Conservation (phyloP, 1,284 basidiomycete genomes). For the Ceratobasidium sp. region DNA sequence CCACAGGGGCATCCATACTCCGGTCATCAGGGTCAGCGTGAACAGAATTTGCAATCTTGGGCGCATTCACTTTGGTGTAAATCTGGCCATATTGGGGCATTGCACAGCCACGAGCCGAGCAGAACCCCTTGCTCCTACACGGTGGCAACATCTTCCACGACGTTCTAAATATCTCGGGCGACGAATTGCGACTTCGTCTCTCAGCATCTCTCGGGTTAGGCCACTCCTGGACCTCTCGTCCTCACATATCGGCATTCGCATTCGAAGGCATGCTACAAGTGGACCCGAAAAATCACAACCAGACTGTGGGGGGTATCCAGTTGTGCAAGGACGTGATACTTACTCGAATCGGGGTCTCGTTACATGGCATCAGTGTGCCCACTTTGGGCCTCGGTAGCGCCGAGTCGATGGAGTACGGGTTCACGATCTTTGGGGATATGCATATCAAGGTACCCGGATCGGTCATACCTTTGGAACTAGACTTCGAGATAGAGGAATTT, state of each 20-base stretch:
- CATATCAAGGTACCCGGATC: slow-evolving; percentile 16
- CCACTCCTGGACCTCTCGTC: background rate
- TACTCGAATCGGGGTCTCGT: background rate
- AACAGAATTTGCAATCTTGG: no score
- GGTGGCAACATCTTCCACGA: background rate
- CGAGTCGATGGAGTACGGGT: background rate
- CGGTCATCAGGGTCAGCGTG: no score
- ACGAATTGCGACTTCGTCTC: background rate
- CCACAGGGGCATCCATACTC: no score
- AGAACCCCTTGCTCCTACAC: no score
- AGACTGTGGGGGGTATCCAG: background rate
- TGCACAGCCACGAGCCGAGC: no score
- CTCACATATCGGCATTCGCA: background rate
- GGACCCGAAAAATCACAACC: background rate
- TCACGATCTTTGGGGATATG: slow-evolving; percentile 15
- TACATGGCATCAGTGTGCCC: background rate
- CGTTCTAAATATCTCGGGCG: background rate
- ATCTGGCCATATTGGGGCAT: no score
- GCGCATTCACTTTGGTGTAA: no score
- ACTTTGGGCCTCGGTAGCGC: background rate
- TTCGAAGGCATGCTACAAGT: background rate
- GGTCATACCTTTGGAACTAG: slow-evolving; percentile 2
- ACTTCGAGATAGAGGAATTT: slow-evolving; percentile 6
- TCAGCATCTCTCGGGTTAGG: background rate
- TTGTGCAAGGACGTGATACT: slow-evolving; percentile 3